Conservation (phyloP, 2,329 filamentous ascomycete genomes). For the Fusarium oxysporum region DNA sequence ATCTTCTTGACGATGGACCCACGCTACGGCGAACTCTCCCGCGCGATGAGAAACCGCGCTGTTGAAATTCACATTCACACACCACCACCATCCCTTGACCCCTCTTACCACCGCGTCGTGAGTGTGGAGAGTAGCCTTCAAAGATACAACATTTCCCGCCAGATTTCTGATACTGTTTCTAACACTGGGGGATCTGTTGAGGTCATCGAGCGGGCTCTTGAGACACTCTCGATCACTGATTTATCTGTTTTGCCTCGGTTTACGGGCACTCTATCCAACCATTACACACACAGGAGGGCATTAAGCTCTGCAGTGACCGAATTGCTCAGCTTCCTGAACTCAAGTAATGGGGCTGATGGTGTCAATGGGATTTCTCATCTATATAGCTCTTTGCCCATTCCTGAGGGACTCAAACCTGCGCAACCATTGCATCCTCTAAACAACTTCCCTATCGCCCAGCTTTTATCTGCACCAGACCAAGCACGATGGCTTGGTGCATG, state of each 20-base stretch:
- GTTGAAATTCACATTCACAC: constrained; percentile 84
- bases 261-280: constrained; percentile 39
- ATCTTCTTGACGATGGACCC: constrained; percentile 96
- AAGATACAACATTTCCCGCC: constrained; percentile 57
- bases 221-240: constrained; percentile 62
- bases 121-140: constrained; percentile 63
- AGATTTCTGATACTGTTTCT: constrained; percentile 46
- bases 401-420: constrained; percentile 26
- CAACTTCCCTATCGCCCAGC: constrained; percentile 64
- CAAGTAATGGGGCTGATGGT: constrained; percentile 45
- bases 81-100: constrained; percentile 49
- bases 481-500: constrained; percentile 63
- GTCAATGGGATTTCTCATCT: constrained; percentile 51
- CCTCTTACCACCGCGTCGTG: constrained; percentile 55
- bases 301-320: constrained; percentile 38
- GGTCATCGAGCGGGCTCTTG: constrained; percentile 53
- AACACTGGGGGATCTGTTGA: constrained; percentile 41
- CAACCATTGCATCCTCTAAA: constrained; percentile 70
- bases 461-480: constrained; percentile 54
- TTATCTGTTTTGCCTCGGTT: constrained; percentile 53
- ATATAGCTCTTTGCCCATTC: constrained; percentile 50
- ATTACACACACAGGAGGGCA: not conserved
- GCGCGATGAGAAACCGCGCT: constrained; percentile 96
- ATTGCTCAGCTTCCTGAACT: constrained; percentile 49
- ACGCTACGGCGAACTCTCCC: constrained; percentile 89